Evolutionary conservation across 805 yeast genomes (phyloP), one percentile per base, ranked within the genome.

Genomic region (Myxozyma kluyveri): DNA sequence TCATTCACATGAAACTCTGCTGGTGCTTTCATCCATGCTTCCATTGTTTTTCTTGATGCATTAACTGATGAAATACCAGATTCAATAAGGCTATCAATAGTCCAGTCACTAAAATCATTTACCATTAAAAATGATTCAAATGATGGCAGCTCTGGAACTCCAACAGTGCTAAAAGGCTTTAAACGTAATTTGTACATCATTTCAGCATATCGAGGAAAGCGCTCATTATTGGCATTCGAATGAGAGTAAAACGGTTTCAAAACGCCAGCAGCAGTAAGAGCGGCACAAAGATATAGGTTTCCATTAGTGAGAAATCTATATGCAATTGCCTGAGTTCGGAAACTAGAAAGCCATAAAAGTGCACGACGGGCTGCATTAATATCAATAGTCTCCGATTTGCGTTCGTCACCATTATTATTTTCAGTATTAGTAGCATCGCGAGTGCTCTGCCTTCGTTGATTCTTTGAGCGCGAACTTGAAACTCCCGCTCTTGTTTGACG

Each of bases 91-190:
- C 44, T 3, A 26, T 43, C 47, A 31, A 41, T 42, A 27, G 33
- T 17, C n/a, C 2, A 37, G 21, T 17, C 9, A 14, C 12, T 9
- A 29, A 29, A 29, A 29, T 29, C 33, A 29, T 29, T 29, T 9
- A 29, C 12, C 12, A 9, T 14, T 9, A 29, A 9, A 29, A 29
- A 29, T 9, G 33, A 29, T 14, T 29, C 33, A 59, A 69, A 82
- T 0, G 72, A 64, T 2, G 91, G 89, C 38, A 80, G 62, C 26
- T 74, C 76, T 1, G 96, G 96, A 9, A 81, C 81, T 0, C 95
- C 96, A 19, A 89, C 84, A 0, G 88, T 78, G 21, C 84, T 78
- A 71, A 85, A 87, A 3, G 93, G 82, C 65, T 88, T 88, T 78
- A 88, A 76, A 59, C 95, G 78, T 42, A 88, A 69, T 7, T 75